phyloP scores from a whole-genome alignment of 2,329 filamentous ascomycete genomes.

The Emmonsiellopsis sp. region DNA sequence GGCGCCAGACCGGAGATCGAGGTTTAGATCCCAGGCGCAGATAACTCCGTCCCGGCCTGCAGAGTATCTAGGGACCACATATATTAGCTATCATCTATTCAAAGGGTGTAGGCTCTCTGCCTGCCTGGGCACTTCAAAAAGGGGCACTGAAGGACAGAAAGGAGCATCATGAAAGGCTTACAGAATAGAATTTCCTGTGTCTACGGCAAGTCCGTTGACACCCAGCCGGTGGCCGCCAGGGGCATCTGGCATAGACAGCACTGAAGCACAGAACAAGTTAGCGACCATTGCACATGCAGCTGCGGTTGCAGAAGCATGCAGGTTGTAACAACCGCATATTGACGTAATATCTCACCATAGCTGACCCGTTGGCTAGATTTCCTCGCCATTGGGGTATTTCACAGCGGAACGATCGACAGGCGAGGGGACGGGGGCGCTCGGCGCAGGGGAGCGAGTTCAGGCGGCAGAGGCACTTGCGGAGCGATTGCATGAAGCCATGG shows the following conservation, averaged over 20 bases:
- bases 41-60: constrained; percentile 91
- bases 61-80: constrained; percentile 59
- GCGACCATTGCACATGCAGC: background rate
- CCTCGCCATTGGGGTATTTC: constrained; percentile 46
- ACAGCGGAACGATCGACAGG: background rate
- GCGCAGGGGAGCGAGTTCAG: background rate
- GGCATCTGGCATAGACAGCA: constrained; percentile 63
- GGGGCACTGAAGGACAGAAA: too few relatives aligned
- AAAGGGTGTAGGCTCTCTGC: too few relatives aligned
- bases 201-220: constrained; percentile 88
- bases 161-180: constrained; percentile 39
- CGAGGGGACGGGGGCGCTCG: background rate
- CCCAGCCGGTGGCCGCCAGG: constrained; percentile 83
- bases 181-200: constrained; percentile 74
- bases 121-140: too few relatives aligned
- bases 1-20: constrained; percentile 44
- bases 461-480: background rate
- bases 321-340: background rate
- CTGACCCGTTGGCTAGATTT: constrained; percentile 62
- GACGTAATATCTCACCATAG: constrained; percentile 46
- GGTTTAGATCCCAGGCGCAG: constrained; percentile 86
- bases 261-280: constrained; percentile 28
- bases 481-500: background rate
- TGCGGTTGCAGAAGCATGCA: background rate
- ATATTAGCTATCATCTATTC: background rate